Percentiles rank a stretch among this genome's conserved stretches.
These are phyloP conservation scores for Umbellularia californica DNA, from an alignment of 164 flowering plant genomes.

Conservation along the genomic window DNA sequence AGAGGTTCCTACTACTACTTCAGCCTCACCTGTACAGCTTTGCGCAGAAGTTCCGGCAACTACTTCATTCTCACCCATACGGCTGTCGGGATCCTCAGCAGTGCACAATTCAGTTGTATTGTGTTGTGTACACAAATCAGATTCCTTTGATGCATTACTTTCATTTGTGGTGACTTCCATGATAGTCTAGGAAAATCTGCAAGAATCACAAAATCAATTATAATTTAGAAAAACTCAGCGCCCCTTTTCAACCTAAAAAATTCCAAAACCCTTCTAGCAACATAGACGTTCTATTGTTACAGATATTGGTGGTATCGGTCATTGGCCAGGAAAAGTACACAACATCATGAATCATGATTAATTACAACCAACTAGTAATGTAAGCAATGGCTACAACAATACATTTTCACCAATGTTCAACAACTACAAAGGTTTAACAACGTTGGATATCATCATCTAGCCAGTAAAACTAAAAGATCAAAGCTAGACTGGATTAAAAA, in stretches of 20 bases:
- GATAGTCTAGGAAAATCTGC: neutral
- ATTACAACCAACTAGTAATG: no score
- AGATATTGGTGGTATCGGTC: no score
- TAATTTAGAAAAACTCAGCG: neutral
- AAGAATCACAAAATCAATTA: neutral
- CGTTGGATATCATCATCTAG: no score
- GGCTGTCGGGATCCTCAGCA: neutral
- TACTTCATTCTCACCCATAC: neutral
- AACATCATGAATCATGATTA: no score
- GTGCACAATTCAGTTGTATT: neutral
- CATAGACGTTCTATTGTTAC: no score
- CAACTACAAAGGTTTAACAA: no score
- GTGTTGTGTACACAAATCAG: neutral
- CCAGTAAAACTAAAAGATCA: no score
- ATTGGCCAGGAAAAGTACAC: no score
- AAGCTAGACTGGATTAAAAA: no score
- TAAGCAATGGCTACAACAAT: no score
- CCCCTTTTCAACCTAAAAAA: neutral
- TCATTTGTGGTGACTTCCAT: conserved; percentile 1
- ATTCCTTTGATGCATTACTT: neutral
- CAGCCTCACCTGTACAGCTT: neutral
- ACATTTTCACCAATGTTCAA: no score
- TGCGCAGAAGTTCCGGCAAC: conserved; percentile 2
- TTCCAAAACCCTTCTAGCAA: no score
- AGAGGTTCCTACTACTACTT: conserved; percentile 1